These are phyloP conservation scores for Papiliotrema nemorosa DNA, from an alignment of 1,284 basidiomycete species.

Conservation along the genomic window DNA sequence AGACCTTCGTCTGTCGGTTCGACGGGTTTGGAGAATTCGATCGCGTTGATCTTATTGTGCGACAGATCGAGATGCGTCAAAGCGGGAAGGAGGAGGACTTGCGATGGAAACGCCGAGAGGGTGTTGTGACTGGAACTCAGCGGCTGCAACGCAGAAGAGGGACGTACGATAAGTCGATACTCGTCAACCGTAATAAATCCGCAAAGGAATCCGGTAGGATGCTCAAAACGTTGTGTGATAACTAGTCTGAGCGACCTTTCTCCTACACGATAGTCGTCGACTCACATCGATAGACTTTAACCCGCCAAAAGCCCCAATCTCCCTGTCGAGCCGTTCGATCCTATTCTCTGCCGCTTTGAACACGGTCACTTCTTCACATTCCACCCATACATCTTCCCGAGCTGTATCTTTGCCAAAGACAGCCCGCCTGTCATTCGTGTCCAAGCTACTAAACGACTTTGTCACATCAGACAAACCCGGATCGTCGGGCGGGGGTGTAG, in stretches of 20 bases:
- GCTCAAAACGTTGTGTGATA: conserved; percentile 27
- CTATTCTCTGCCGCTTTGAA: conserved; percentile 36
- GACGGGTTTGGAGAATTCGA: conserved; percentile 36
- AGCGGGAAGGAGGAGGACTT: conserved; percentile 41
- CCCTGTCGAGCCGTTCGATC: conserved; percentile 35
- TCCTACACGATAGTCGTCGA: background rate
- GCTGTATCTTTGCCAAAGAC: conserved; percentile 13
- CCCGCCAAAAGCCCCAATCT: conserved; percentile 46
- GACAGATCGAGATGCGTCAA: conserved; percentile 42
- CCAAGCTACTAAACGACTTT: conserved; percentile 5
- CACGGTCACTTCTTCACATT: conserved; percentile 41
- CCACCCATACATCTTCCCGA: conserved; percentile 24
- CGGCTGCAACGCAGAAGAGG: background rate
- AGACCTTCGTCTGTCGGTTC: conserved; percentile 41
- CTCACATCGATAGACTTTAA: conserved; percentile 44
- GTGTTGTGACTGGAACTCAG: conserved; percentile 31
- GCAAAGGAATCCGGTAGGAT: conserved; percentile 39
- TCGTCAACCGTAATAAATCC: conserved; percentile 40
- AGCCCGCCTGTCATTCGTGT: conserved; percentile 3
- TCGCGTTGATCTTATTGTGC: conserved; percentile 32
- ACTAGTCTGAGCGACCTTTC: background rate
- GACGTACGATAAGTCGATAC: conserved; percentile 44
- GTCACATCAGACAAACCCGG: background rate
- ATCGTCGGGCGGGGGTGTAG: conserved; percentile 9
- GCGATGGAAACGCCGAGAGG: conserved; percentile 32